phyloP scores from a whole-genome alignment of 177 flowering plant species.

The Vitis hybrid region DNA sequence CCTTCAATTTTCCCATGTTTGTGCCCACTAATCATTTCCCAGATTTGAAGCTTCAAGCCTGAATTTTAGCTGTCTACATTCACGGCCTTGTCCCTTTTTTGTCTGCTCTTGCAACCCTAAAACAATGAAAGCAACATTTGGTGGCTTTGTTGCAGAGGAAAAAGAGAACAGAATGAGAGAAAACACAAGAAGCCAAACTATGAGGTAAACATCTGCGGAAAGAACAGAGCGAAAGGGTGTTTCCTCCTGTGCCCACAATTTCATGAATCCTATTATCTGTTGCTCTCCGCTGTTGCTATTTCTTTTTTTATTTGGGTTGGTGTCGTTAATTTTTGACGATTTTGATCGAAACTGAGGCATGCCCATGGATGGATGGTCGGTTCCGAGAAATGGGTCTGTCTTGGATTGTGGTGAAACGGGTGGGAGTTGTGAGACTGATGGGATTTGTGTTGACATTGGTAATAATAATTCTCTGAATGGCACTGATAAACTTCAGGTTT shows the following conservation, averaged over 20 bases:
- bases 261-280: neutral
- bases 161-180: neutral
- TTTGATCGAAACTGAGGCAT: neutral
- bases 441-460: constrained; percentile 16
- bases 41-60: neutral
- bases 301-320: neutral
- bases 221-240: neutral
- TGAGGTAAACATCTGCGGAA: constrained; percentile 1
- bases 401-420: constrained; percentile 19
- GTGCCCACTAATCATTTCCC: neutral
- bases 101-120: constrained; percentile 1
- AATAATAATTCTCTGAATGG: constrained; percentile 15
- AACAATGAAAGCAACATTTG: neutral
- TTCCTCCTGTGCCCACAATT: too few relatives aligned
- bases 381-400: constrained; percentile 31
- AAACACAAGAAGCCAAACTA: neutral
- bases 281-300: neutral
- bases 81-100: neutral
- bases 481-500: constrained; percentile 21
- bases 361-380: constrained; percentile 46
- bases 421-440: constrained; percentile 14
- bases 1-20: neutral
- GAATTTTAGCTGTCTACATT: neutral
- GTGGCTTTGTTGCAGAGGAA: neutral
- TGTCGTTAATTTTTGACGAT: too few relatives aligned